phyloP scores from a whole-genome alignment of 2,329 filamentous ascomycete genomes.

The Fusarium haematococcum region DNA sequence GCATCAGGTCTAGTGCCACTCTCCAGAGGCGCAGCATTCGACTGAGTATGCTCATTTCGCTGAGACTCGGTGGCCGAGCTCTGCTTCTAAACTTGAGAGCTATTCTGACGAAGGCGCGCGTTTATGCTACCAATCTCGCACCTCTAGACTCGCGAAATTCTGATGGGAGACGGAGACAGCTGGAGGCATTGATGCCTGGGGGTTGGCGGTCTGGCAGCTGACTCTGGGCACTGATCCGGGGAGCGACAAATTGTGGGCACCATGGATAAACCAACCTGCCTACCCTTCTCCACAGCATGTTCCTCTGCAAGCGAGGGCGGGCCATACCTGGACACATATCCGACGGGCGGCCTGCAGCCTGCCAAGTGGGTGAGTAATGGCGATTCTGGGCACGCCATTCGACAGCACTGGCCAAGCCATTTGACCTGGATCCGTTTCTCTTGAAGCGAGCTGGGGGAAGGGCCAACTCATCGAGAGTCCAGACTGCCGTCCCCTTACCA shows the following conservation, averaged over 20 bases:
- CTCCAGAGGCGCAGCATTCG: background rate
- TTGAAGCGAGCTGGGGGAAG: background rate
- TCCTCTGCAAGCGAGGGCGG: background rate
- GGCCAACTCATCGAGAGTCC: background rate
- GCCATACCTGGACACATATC: background rate
- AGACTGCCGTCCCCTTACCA: background rate
- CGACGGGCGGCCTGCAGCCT: background rate
- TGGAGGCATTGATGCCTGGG: background rate
- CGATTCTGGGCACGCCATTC: background rate
- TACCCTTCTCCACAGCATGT: background rate
- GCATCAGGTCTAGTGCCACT: conserved; percentile 5
- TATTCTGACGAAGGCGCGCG: background rate
- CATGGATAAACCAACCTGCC: background rate
- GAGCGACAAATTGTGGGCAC: background rate
- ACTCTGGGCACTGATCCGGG: background rate
- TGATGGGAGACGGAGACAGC: background rate
- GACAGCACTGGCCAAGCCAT: background rate
- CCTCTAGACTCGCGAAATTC: background rate
- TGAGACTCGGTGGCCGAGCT: background rate
- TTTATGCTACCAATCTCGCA: background rate
- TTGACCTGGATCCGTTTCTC: background rate
- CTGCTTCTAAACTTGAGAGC: background rate
- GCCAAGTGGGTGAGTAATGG: background rate
- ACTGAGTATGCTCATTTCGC: background rate
- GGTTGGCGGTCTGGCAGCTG: background rate